These are phyloP conservation scores for Leavenworthia alabamica DNA, from an alignment of 345 rosid genomes.

Conservation along the genomic window DNA sequence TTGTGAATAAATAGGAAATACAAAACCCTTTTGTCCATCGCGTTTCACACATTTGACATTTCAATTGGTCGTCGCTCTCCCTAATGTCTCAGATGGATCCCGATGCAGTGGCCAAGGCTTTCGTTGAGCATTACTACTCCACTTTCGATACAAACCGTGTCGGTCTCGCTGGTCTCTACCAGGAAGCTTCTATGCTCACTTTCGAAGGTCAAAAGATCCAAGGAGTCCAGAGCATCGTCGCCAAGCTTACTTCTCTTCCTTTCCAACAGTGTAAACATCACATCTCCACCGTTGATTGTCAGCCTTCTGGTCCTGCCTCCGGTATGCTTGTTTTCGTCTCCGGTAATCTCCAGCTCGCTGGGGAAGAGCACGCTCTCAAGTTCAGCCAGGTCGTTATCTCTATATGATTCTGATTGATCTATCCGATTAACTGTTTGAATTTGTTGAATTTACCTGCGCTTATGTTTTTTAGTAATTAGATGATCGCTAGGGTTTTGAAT, in stretches of 20 bases:
- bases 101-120: slow-evolving; percentile 70
- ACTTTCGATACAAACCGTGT: slow-evolving; percentile 74
- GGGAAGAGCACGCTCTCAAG: slow-evolving; percentile 89
- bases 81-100: slow-evolving; percentile 60
- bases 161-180: slow-evolving; percentile 60
- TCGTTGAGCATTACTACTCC: slow-evolving; percentile 83
- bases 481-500: background rate
- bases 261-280: slow-evolving; percentile 88
- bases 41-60: background rate
- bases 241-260: slow-evolving; percentile 76
- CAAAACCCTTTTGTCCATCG: background rate
- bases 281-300: slow-evolving; percentile 84
- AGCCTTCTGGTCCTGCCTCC: slow-evolving; percentile 84
- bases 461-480: background rate
- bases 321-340: slow-evolving; percentile 93
- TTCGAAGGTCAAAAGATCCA: slow-evolving; percentile 95
- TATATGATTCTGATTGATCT: background rate
- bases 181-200: slow-evolving; percentile 82
- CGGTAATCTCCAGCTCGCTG: slow-evolving; percentile 85
- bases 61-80: background rate
- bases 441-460: background rate
- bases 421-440: background rate
- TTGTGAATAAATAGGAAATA: background rate
- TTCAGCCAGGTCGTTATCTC: slow-evolving; percentile 55
- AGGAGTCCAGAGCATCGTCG: slow-evolving; percentile 67